Evolutionary conservation across 164 flowering plant genomes (phyloP).

Genomic region (Nymphaea thermarum): DNA sequence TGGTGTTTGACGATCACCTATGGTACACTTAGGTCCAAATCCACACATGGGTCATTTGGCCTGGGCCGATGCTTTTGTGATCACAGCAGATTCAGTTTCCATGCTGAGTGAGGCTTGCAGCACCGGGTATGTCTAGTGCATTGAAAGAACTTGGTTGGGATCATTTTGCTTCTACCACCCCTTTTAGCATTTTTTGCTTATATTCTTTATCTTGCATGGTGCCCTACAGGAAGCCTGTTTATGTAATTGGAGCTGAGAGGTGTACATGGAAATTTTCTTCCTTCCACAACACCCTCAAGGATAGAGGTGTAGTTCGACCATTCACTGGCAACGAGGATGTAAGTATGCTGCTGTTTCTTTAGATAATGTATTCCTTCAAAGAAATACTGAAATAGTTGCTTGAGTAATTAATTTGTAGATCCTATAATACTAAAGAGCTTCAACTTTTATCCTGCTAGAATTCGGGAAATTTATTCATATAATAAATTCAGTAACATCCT

Average conservation of each 20-base stretch:
- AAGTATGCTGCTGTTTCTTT: conserved; percentile 23
- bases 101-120: conserved; percentile 98
- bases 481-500: too few species aligned
- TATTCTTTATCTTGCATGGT: not conserved
- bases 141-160: not conserved
- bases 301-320: conserved; percentile 76
- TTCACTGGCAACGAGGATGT: conserved; percentile 87
- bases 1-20: not conserved
- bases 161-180: not conserved
- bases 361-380: too few species aligned
- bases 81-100: conserved; percentile 95
- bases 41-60: conserved; percentile 93
- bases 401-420: too few species aligned
- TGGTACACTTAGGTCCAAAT: conserved; percentile 52
- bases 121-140: conserved; percentile 59
- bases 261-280: conserved; percentile 82
- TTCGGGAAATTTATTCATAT: too few species aligned
- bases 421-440: too few species aligned
- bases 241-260: conserved; percentile 76
- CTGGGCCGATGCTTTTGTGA: conserved; percentile 94
- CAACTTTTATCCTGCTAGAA: too few species aligned
- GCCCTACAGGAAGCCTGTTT: conserved; percentile 77
- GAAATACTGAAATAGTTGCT: too few species aligned
- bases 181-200: not conserved
- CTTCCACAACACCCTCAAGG: conserved; percentile 63